Conservation (phyloP, 805 yeast genomes). For the Metschnikowia noctiluminum region DNA sequence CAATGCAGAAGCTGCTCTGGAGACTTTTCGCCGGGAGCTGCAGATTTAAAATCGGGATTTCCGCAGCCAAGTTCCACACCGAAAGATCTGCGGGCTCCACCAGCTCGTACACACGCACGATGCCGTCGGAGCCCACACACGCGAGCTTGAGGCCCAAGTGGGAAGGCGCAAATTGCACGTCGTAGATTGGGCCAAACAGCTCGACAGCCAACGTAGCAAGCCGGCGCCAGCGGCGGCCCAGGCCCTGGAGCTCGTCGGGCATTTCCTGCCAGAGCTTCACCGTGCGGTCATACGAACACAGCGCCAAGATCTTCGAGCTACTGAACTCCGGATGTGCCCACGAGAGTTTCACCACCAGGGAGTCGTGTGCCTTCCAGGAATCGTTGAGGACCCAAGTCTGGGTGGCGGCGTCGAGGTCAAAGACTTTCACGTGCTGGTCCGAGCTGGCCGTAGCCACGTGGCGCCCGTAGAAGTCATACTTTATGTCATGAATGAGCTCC, state of each 20-base stretch:
- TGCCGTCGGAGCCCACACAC: conserved; percentile 86
- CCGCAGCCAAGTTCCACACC: conserved; percentile 76
- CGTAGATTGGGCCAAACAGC: conserved; percentile 83
- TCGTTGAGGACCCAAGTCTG: conserved; percentile 83
- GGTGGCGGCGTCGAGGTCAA: conserved; percentile 64
- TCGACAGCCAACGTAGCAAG: conserved; percentile 74
- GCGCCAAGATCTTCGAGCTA: conserved; percentile 74
- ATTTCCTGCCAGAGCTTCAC: conserved; percentile 90
- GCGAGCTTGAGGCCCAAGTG: conserved; percentile 80
- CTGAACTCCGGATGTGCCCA: conserved; percentile 94
- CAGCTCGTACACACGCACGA: conserved; percentile 79
- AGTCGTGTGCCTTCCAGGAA: conserved; percentile 94
- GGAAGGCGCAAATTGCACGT: conserved; percentile 84
- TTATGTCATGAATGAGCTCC: conserved; percentile 85
- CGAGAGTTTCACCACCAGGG: conserved; percentile 72
- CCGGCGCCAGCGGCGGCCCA: conserved; percentile 82
- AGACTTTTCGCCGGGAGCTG: conserved; percentile 73
- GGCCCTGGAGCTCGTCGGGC: conserved; percentile 66
- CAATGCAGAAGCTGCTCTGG: conserved; percentile 80
- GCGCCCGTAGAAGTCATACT: conserved; percentile 89
- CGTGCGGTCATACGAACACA: conserved; percentile 87
- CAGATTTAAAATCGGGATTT: conserved; percentile 58
- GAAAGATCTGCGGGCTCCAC: conserved; percentile 84
- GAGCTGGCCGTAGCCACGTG: conserved; percentile 93
- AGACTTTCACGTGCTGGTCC: conserved; percentile 90